These are phyloP conservation scores for Quercus mongolica DNA, from an alignment of 306 rosid genomes.

Conservation along the genomic window DNA sequence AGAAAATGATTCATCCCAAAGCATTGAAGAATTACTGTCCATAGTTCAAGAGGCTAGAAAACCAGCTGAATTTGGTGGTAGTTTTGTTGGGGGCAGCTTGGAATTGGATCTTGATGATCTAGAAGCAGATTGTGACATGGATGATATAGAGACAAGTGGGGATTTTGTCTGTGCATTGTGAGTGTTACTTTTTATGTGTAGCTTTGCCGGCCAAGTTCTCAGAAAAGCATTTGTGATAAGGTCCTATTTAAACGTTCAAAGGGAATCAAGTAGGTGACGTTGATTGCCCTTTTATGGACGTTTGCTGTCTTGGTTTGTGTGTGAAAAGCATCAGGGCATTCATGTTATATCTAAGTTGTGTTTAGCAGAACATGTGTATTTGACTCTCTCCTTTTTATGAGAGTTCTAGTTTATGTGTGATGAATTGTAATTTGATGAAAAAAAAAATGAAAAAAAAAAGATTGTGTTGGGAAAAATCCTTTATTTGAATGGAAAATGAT, in stretches of 20 bases:
- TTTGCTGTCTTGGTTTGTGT: slow-evolving; percentile 31
- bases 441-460: not conserved
- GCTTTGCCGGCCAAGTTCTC: slow-evolving; percentile 18
- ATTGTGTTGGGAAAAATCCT: not conserved
- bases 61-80: slow-evolving; percentile 52
- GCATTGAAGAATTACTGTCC: slow-evolving; percentile 57
- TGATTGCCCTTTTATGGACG: slow-evolving; percentile 31
- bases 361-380: too few species aligned
- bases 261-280: slow-evolving; percentile 35
- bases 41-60: slow-evolving; percentile 79
- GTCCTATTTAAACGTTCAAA: slow-evolving; percentile 20
- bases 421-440: not conserved
- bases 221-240: slow-evolving; percentile 28
- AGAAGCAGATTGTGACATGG: slow-evolving; percentile 75
- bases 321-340: slow-evolving; percentile 22
- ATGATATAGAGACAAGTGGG: slow-evolving; percentile 81
- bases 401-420: not conserved
- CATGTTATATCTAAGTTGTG: not conserved
- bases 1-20: slow-evolving; percentile 36
- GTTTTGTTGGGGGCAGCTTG: slow-evolving; percentile 71
- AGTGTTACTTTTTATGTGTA: slow-evolving; percentile 6
- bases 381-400: not conserved
- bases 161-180: slow-evolving; percentile 88
- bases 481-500: too few species aligned
- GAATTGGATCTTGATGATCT: slow-evolving; percentile 91